A percentile compares a stretch with the other conserved stretches of the same genome.
These are phyloP conservation scores for Aspergillus sclerotialis DNA, from an alignment of 2,329 filamentous ascomycete species.

Conservation along the genomic window DNA sequence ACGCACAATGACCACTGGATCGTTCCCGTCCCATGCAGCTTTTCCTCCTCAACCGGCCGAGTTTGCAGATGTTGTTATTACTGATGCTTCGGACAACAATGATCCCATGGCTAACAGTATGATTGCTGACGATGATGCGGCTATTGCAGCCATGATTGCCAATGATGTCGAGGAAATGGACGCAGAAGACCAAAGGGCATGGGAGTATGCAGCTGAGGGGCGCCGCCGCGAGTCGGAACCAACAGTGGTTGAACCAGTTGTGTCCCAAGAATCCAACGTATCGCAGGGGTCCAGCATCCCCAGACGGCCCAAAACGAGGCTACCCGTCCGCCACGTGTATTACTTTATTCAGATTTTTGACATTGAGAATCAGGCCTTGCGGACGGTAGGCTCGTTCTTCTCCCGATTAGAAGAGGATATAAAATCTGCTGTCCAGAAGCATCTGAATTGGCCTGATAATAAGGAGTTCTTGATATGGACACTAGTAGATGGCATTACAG, in stretches of 20 bases:
- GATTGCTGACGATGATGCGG: conserved; percentile 17
- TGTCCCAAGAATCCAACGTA: too few relatives aligned
- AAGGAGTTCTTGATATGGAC: conserved; percentile 40
- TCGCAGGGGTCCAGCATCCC: too few relatives aligned
- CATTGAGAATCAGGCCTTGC: conserved; percentile 39
- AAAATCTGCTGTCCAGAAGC: conserved; percentile 32
- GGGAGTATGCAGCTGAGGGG: conserved; percentile 6
- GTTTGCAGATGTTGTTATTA: too few relatives aligned
- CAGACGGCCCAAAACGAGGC: conserved; percentile 12
- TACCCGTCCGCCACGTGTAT: conserved; percentile 34
- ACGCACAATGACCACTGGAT: background rate
- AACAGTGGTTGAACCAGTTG: background rate
- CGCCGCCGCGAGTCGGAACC: background rate
- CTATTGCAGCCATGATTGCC: conserved; percentile 23
- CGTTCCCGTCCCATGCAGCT: background rate
- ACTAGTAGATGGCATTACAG: conserved; percentile 30
- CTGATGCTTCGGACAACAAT: conserved; percentile 13
- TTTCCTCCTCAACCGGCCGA: background rate
- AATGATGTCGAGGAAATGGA: conserved; percentile 21
- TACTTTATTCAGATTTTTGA: conserved; percentile 49
- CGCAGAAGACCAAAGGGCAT: conserved; percentile 1
- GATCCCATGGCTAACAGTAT: too few relatives aligned
- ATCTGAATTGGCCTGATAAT: conserved; percentile 29
- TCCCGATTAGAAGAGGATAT: conserved; percentile 34
- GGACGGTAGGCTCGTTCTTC: conserved; percentile 36